These are phyloP conservation scores for Trametes elegans DNA, from an alignment of 768 basidiomycete genomes.

Conservation along the genomic window DNA sequence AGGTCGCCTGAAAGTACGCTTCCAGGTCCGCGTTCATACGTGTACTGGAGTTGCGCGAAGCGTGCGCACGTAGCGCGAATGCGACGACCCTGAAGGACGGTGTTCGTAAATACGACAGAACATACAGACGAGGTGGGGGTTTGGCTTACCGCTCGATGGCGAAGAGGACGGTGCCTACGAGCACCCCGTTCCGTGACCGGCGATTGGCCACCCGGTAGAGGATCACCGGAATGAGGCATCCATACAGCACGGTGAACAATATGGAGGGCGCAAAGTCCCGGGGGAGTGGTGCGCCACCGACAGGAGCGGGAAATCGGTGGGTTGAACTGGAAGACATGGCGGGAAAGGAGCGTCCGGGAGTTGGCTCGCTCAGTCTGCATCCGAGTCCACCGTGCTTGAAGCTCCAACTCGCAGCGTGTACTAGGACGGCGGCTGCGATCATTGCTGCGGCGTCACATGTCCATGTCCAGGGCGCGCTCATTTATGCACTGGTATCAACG, in stretches of 20 bases:
- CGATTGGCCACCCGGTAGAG: slow-evolving; percentile 14
- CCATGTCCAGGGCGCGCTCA: too few relatives aligned
- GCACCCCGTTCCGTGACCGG: slow-evolving; percentile 14
- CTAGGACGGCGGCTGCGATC: too few relatives aligned
- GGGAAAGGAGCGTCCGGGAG: neutral
- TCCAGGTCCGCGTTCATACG: neutral
- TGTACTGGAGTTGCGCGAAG: neutral
- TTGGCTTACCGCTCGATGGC: slow-evolving; percentile 21
- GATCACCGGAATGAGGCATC: slow-evolving; percentile 14
- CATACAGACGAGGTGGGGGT: neutral
- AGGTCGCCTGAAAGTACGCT: neutral
- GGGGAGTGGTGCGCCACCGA: slow-evolving; percentile 2
- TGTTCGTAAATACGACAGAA: neutral
- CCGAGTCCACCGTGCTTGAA: too few relatives aligned
- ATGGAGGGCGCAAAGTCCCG: slow-evolving; percentile 27
- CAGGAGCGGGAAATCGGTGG: neutral
- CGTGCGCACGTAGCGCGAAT: neutral
- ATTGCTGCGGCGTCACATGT: too few relatives aligned
- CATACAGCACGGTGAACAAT: slow-evolving; percentile 24
- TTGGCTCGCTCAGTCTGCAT: too few relatives aligned
- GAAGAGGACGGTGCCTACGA: slow-evolving; percentile 17
- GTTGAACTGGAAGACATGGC: neutral
- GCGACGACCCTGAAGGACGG: neutral
- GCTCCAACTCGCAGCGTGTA: too few relatives aligned
- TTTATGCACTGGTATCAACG: too few relatives aligned